Base-by-base conservation (phyloP, 768 basidiomycete genomes). In the Boletus insuetus region DNA sequence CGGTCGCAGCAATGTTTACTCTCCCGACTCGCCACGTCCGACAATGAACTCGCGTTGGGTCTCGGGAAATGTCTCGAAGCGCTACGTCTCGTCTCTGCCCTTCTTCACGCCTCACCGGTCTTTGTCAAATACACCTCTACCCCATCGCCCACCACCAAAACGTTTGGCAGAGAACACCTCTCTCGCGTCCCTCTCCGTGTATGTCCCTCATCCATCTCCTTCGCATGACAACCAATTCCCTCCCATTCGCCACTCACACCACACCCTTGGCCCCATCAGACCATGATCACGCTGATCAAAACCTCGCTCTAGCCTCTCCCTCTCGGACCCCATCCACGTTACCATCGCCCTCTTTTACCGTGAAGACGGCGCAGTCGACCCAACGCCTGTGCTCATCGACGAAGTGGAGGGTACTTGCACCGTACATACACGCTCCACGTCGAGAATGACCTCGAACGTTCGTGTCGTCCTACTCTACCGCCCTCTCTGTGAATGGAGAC, bases 101-200 rank as follows among this genome's bases (percentile, higher is more conserved):
- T 70, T n/a, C n/a, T n/a, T n/a, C n/a, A n/a, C n/a, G n/a, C n/a
- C n/a, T n/a, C 24, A 1, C 69, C 69, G 14, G 55, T 70, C 8
- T 62, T 62, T 9, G 60, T 70, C 19, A 58, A 63, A 44, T 72
- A 69, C 17, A 34, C 47, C 5, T 61, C 59, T 22, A 14, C 53
- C 22, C 26, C 46, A 14, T 59, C 66, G 24, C 56, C 61, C 29
- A 54, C 54, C 8, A 57, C 51, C 61, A 70, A 69, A 32, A 70
- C 69, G n/a, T n/a, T n/a, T n/a, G n/a, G n/a, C n/a, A n/a, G n/a
- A 29, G 67, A 71, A 3, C 58, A 69, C 31, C 60, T 70, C 52
- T 59, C 70, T n/a, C n/a, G 69, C 7, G 59, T 72, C 16, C 69
- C 66, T 3, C 71, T 72, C 52, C 68, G 70, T 29, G 69, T 70